Percentiles rank a stretch among this genome's conserved stretches.
These are phyloP conservation scores for Fusarium musae DNA, from an alignment of 2,329 filamentous ascomycete genomes.

Conservation along the genomic window DNA sequence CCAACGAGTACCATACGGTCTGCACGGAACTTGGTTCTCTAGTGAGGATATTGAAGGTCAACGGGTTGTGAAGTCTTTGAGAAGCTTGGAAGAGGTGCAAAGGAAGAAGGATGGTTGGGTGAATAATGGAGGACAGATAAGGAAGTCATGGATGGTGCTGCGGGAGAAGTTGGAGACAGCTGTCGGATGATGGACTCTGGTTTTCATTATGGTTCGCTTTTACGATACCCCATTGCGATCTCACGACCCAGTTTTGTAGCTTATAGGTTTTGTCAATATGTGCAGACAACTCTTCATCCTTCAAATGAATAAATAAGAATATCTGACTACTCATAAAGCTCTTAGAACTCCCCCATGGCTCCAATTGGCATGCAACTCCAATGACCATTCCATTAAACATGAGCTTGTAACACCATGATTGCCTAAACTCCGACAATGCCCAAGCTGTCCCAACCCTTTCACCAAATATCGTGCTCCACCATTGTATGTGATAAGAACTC, in stretches of 20 bases:
- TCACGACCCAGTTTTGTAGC: too few relatives aligned
- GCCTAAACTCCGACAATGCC: background rate
- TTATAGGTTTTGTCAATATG: too few relatives aligned
- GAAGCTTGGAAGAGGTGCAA: background rate
- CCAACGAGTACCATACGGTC: slow-evolving; percentile 75
- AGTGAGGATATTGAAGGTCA: slow-evolving; percentile 63
- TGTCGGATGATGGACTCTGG: background rate
- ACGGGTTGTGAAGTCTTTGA: slow-evolving; percentile 41
- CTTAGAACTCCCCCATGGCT: rapidly evolving
- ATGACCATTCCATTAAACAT: background rate
- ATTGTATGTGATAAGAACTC: slow-evolving; percentile 60
- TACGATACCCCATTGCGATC: background rate
- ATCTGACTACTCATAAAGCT: too few relatives aligned
- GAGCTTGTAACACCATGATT: background rate
- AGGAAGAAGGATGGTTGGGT: background rate
- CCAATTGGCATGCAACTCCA: background rate
- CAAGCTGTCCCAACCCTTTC: background rate
- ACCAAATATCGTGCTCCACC: slow-evolving; percentile 57
- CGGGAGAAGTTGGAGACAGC: slow-evolving; percentile 4
- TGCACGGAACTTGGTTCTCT: slow-evolving; percentile 72
- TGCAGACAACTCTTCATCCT: too few relatives aligned
- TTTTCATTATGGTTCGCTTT: too few relatives aligned
- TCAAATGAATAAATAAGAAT: too few relatives aligned
- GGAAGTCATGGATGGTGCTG: background rate
- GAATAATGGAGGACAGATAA: background rate